Base-by-base conservation (phyloP, 176 grass and related monocot genomes). In the Carex littledalei region DNA sequence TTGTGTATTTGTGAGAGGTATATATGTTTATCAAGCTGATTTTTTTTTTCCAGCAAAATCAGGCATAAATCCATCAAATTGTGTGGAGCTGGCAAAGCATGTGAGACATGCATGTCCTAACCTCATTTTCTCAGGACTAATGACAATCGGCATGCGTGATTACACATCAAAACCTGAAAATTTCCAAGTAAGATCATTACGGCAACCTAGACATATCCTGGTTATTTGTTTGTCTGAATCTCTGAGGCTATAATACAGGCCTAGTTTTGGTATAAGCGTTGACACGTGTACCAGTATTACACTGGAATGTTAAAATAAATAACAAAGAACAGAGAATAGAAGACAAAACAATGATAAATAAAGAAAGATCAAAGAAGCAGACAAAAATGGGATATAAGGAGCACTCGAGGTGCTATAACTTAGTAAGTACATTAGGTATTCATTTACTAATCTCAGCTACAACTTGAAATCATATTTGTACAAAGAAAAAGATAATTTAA, bases 111-210 rank as follows among this genome's bases (percentile, higher is more conserved):
- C 47, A 20, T 98, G 95, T 77, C 91, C 93, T 32, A 83, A 93
- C 77, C 88, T 94, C 22, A 65, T 93, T 87, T 91, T 97, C 81
- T 94, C 94, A 84, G 94, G 94, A 80, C 64, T 97, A 63, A 97
- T 94, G 94, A 97, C 92, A 26, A 97, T 97, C 58, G 92, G 94
- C 60, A 97, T 93, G 94, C 85, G 84, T 52, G 90, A 97, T 55
- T 94, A 97, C 89, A 84, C 90, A 20, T 97, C 94, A 73, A 97
- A 86, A 55, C 90, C 94, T 14, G 92, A 91, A 90, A 93, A 97
- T 84, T 97, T 97, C 67, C 86, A 84, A 83, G 94, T 97, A 47
- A n/a, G 13, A 32, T 78, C 56, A 29, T 41, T 72, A 20, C 10
- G 16, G 32, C 16, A 71, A 15, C 8, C 17, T 62, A 22, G 2